Percentiles rank a stretch among this genome's conserved stretches.
Evolutionary conservation across 73 alveolate species (phyloP).

Genomic region (Durusdinium trenchii): DNA sequence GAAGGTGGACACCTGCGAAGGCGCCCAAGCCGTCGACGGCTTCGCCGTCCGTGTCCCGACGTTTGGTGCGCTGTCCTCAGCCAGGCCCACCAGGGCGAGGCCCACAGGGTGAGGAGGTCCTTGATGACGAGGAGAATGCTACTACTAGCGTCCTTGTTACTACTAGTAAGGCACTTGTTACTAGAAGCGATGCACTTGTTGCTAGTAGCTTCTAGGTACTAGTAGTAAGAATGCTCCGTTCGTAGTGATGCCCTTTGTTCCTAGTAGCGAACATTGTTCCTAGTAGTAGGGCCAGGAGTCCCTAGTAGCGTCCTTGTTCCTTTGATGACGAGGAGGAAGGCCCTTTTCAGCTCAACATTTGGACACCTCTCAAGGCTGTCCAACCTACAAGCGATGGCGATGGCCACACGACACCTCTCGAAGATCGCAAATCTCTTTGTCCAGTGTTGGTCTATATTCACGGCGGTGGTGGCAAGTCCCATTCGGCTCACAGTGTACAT

Average conservation of each 20-base stretch:
- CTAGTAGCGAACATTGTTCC: too few species aligned
- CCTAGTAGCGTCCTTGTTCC: too few species aligned
- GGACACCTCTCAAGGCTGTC: slow-evolving; percentile 38
- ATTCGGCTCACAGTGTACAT: slow-evolving; percentile 32
- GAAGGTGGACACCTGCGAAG: slow-evolving; percentile 12
- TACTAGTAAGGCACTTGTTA: too few species aligned
- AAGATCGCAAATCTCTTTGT: background rate
- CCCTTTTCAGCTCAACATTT: slow-evolving; percentile 51
- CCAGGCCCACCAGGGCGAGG: slow-evolving; percentile 17
- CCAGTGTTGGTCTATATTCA: slow-evolving; percentile 75
- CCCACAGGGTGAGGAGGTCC: slow-evolving; percentile 25
- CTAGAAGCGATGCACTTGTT: too few species aligned
- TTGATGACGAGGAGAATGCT: slow-evolving; percentile 54
- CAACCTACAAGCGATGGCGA: too few species aligned
- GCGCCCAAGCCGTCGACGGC: background rate
- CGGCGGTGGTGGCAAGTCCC: slow-evolving; percentile 73
- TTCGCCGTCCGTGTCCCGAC: background rate
- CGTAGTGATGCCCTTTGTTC: too few species aligned
- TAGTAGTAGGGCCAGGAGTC: too few species aligned
- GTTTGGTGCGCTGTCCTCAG: slow-evolving; percentile 39
- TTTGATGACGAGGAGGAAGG: too few species aligned
- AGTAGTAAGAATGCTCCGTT: too few species aligned
- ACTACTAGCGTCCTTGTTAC: too few species aligned
- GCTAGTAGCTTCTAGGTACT: too few species aligned
- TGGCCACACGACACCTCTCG: background rate